A percentile compares a stretch with the other conserved stretches of the same genome.
Conservation (phyloP, 139 green algal species). For the Chlamydomonas urium region DNA sequence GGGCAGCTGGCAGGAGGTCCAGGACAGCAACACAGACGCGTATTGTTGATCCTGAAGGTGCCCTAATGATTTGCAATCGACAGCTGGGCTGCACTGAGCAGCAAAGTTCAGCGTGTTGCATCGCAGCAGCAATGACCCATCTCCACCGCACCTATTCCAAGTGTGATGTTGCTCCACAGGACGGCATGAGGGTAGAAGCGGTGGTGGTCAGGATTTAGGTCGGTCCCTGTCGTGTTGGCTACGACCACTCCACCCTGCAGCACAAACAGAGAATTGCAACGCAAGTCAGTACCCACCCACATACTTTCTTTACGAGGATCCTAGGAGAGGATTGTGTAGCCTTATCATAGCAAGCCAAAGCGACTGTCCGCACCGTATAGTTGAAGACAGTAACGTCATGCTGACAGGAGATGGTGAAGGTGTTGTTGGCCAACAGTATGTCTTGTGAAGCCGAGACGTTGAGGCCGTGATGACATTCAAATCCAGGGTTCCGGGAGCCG, state of each 20-base stretch:
- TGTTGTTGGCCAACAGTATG: background rate
- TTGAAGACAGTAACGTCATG: conserved; percentile 15
- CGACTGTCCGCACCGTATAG: conserved; percentile 9
- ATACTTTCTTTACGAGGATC: background rate
- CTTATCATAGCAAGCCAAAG: no score
- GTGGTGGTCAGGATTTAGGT: conserved; percentile 13
- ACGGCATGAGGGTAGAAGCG: conserved; percentile 10
- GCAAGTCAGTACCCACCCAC: background rate
- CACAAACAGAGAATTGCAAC: background rate
- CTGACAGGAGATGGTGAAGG: background rate
- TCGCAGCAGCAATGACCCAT: background rate
- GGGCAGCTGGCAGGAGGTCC: background rate
- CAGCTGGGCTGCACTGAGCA: background rate
- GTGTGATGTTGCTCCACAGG: conserved; percentile 11
- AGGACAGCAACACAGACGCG: background rate
- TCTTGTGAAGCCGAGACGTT: conserved; percentile 8
- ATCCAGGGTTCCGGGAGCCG: background rate
- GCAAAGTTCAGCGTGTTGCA: background rate
- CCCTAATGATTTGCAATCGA: background rate
- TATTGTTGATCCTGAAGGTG: background rate
- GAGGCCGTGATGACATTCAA: conserved; percentile 7
- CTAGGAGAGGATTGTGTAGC: no score
- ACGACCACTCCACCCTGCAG: background rate
- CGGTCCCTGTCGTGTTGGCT: background rate
- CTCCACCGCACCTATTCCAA: background rate